phyloP scores from a whole-genome alignment of 257 asterid species.

The Ocimum tenuiflorum region DNA sequence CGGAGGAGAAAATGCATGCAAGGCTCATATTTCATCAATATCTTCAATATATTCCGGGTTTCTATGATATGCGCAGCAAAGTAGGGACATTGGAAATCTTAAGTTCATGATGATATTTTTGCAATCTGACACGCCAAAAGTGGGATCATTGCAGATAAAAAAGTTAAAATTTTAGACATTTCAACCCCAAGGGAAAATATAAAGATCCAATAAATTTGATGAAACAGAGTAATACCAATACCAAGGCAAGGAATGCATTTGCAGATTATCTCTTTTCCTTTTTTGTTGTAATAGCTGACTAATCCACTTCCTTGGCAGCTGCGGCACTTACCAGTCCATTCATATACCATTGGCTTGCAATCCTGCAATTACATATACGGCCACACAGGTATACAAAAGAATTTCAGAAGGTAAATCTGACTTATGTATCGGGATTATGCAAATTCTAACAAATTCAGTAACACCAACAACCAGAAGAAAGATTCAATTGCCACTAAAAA shows the following conservation, averaged over 20 bases:
- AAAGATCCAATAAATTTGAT: background rate
- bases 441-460: too few species aligned
- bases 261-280: constrained; percentile 71
- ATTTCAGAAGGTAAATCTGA: background rate
- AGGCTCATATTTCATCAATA: background rate
- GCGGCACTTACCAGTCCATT: constrained; percentile 90
- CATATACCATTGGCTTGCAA: constrained; percentile 76
- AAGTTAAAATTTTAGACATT: background rate
- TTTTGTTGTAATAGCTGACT: constrained; percentile 65
- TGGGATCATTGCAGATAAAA: background rate
- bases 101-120: background rate
- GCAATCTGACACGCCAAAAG: background rate
- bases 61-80: background rate
- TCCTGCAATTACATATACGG: constrained; percentile 38
- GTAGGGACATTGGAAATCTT: background rate
- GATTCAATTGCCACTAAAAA: too few species aligned
- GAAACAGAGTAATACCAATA: constrained; percentile 40
- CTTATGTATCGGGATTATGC: too few species aligned
- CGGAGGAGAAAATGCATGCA: background rate
- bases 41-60: background rate
- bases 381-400: too few species aligned
- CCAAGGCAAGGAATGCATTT: constrained; percentile 90
- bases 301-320: constrained; percentile 88
- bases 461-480: too few species aligned
- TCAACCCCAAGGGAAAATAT: background rate